Conservation (phyloP, 768 basidiomycete genomes). For the Guyanaporus albipodus region DNA sequence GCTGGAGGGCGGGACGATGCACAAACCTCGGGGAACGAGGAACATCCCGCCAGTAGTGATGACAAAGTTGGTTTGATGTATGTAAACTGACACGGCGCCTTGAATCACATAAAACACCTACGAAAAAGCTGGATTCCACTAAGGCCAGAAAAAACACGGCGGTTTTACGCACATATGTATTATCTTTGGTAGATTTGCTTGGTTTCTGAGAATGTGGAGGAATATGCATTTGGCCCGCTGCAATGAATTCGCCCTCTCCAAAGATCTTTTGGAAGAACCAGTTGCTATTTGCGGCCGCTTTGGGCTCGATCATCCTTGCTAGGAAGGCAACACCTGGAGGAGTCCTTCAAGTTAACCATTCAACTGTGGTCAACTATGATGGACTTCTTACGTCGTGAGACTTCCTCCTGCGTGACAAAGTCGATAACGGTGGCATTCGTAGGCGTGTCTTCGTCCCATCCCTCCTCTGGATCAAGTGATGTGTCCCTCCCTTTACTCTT, state of each 20-base stretch:
- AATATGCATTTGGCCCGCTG: conserved; percentile 82
- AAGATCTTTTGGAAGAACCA: conserved; percentile 93
- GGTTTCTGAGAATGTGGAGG: conserved; percentile 80
- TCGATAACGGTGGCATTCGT: conserved; percentile 65
- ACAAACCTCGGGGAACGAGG: conserved; percentile 81
- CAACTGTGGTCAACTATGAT: not conserved
- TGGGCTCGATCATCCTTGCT: conserved; percentile 59
- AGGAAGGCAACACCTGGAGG: conserved; percentile 75
- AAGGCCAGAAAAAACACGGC: not conserved
- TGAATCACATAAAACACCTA: conserved; percentile 80
- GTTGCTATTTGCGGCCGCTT: conserved; percentile 52
- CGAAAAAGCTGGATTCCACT: not conserved
- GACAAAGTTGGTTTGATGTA: conserved; percentile 76
- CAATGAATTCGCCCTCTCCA: conserved; percentile 86
- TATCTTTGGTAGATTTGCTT: conserved; percentile 86
- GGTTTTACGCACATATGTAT: conserved; percentile 69
- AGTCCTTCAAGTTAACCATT: conserved; percentile 1
- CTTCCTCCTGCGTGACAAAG: conserved; percentile 57
- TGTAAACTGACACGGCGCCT: conserved; percentile 82
- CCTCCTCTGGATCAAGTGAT: conserved; percentile 56
- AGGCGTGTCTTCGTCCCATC: conserved; percentile 82
- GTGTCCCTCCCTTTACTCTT: conserved; percentile 35
- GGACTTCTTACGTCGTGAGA: conserved; percentile 61
- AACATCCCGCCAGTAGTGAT: conserved; percentile 84
- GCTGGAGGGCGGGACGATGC: not conserved